Percentiles rank a stretch among this genome's conserved stretches.
Evolutionary conservation across 2,329 filamentous ascomycete species (phyloP).

Genomic region (Arachnopeziza araneosa): DNA sequence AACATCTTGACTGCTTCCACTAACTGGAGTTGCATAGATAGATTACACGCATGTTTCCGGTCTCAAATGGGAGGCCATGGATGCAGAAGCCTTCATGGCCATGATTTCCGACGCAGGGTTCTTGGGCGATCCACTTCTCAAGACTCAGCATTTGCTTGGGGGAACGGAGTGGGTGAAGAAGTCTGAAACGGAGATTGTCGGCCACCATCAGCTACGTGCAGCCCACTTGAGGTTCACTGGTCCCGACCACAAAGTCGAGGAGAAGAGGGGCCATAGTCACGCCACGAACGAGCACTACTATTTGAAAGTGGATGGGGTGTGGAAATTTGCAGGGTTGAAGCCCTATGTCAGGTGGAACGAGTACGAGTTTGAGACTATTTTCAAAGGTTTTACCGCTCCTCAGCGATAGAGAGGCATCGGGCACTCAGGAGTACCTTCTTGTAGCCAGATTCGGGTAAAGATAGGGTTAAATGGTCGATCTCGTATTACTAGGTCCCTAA

Average conservation of each 20-base stretch:
- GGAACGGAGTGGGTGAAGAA: constrained; percentile 52
- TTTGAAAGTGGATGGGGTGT: constrained; percentile 18
- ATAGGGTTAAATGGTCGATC: background rate
- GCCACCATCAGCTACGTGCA: constrained; percentile 32
- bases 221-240: constrained; percentile 20
- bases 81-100: constrained; percentile 53
- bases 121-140: constrained; percentile 54
- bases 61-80: constrained; percentile 56
- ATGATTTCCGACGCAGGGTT: constrained; percentile 54
- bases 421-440: background rate
- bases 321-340: constrained; percentile 21
- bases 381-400: constrained; percentile 14
- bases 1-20: background rate
- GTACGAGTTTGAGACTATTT: constrained; percentile 26
- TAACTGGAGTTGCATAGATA: background rate
- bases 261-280: constrained; percentile 23
- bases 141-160: constrained; percentile 61
- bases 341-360: constrained; percentile 26
- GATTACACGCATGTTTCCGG: constrained; percentile 65
- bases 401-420: background rate
- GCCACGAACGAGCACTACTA: constrained; percentile 27
- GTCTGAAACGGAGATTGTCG: constrained; percentile 52
- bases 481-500: background rate
- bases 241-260: constrained; percentile 15
- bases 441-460: background rate